phyloP scores from a whole-genome alignment of 2,329 filamentous ascomycete genomes.

The Trichophyton simii region DNA sequence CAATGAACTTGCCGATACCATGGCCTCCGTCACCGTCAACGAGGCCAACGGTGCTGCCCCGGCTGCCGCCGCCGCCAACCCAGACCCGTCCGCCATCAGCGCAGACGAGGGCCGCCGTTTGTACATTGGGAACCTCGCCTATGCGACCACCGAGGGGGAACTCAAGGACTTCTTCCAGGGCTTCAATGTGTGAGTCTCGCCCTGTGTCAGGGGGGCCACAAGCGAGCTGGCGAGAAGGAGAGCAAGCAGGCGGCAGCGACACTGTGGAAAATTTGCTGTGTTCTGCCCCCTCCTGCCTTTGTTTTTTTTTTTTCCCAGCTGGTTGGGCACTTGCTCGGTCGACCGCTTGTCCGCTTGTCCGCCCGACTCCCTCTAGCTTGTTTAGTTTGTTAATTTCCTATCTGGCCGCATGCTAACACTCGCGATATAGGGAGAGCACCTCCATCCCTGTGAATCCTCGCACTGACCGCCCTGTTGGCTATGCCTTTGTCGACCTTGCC shows the following conservation, averaged over 20 bases:
- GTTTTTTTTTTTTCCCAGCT: too few relatives aligned
- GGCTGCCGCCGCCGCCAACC: constrained; percentile 60
- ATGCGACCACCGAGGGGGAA: constrained; percentile 99
- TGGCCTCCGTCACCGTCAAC: constrained; percentile 55
- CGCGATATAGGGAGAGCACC: constrained; percentile 67
- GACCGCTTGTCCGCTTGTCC: too few relatives aligned
- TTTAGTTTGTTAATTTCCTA: too few relatives aligned
- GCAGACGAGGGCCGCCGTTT: constrained; percentile 97
- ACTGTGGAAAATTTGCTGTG: too few relatives aligned
- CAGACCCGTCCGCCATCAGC: constrained; percentile 88
- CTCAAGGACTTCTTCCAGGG: constrained; percentile 99
- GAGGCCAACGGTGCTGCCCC: constrained; percentile 44
- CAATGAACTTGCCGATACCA: constrained; percentile 56
- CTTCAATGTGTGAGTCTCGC: constrained; percentile 82
- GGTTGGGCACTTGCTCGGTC: too few relatives aligned
- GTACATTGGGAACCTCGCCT: constrained; percentile 99
- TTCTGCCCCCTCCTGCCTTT: too few relatives aligned
- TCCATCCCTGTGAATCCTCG: constrained; percentile 99
- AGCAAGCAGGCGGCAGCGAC: too few relatives aligned
- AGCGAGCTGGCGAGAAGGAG: too few relatives aligned
- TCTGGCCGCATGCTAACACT: background rate
- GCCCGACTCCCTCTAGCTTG: too few relatives aligned
- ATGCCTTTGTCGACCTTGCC: constrained; percentile 96
- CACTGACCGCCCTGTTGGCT: constrained; percentile 94
- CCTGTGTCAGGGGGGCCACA: too few relatives aligned